Evolutionary conservation across 495 filamentous ascomycete genomes (phyloP).

Genomic region (Aspergillus sclerotiicarbonarius): DNA sequence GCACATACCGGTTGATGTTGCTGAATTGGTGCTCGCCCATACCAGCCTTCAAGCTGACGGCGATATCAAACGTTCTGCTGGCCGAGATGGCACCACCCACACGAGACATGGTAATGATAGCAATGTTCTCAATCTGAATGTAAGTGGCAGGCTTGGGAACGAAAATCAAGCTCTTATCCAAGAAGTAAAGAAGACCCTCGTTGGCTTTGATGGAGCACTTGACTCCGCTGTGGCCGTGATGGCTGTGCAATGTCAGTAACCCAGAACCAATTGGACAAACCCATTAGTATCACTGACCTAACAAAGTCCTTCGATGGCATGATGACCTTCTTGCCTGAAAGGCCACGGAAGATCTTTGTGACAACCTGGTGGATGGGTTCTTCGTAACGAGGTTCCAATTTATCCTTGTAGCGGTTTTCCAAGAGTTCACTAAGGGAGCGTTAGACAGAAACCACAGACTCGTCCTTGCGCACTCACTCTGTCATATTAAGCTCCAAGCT

Average conservation of each 20-base stretch:
- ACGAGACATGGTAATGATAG: slow-evolving; percentile 89
- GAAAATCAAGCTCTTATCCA: slow-evolving; percentile 99
- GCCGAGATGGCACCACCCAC: slow-evolving; percentile 93
- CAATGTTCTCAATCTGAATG: slow-evolving; percentile 87
- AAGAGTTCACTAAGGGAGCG: slow-evolving; percentile 52
- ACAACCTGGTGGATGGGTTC: slow-evolving; percentile 88
- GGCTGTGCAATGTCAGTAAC: slow-evolving; percentile 44
- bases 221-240: slow-evolving; percentile 90
- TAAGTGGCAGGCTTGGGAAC: slow-evolving; percentile 98
- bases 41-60: slow-evolving; percentile 76
- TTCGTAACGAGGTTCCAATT: slow-evolving; percentile 83
- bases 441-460: slow-evolving; percentile 15
- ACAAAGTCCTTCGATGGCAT: slow-evolving; percentile 91
- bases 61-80: slow-evolving; percentile 95
- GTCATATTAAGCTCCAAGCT: slow-evolving; percentile 96
- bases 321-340: slow-evolving; percentile 90
- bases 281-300: slow-evolving; percentile 40
- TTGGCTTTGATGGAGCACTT: slow-evolving; percentile 99
- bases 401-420: slow-evolving; percentile 84
- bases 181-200: slow-evolving; percentile 92
- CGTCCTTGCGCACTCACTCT: slow-evolving; percentile 55
- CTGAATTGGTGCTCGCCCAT: slow-evolving; percentile 88
- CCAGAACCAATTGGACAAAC: not conserved
- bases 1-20: slow-evolving; percentile 86
- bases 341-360: slow-evolving; percentile 86